Conservation (phyloP, 805 yeast species). For the Candida nitratophila region DNA sequence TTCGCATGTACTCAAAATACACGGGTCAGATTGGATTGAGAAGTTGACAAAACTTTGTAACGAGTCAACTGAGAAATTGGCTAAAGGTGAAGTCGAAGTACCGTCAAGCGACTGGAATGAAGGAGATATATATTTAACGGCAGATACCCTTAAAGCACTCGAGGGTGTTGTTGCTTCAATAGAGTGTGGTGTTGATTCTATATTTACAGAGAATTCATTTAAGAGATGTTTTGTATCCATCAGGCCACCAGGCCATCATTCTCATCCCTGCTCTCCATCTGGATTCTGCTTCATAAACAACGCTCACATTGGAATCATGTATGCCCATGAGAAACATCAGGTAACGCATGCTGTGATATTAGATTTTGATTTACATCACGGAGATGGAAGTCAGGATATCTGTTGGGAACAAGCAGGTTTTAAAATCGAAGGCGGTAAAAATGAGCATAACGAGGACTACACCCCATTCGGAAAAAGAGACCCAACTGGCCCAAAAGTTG, state of each 20-base stretch:
- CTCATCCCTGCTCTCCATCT: slow-evolving; percentile 75
- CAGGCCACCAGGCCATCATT: slow-evolving; percentile 85
- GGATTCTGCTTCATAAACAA: slow-evolving; percentile 81
- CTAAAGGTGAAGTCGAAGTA: slow-evolving; percentile 54
- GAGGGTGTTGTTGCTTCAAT: slow-evolving; percentile 75
- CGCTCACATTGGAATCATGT: slow-evolving; percentile 75
- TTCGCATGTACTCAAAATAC: slow-evolving; percentile 61
- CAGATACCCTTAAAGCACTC: slow-evolving; percentile 59
- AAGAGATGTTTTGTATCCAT: slow-evolving; percentile 58
- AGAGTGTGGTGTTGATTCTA: slow-evolving; percentile 59
- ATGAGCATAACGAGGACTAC: slow-evolving; percentile 22
- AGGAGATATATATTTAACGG: slow-evolving; percentile 72
- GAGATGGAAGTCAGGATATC: slow-evolving; percentile 84
- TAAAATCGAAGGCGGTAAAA: slow-evolving; percentile 39
- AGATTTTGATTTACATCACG: slow-evolving; percentile 83
- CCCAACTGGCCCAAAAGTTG: slow-evolving; percentile 52
- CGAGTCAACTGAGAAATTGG: slow-evolving; percentile 48
- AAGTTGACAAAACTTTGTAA: slow-evolving; percentile 50
- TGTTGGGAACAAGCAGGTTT: slow-evolving; percentile 75
- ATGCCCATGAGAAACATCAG: slow-evolving; percentile 54
- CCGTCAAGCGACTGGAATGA: slow-evolving; percentile 82
- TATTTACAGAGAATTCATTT: slow-evolving; percentile 28
- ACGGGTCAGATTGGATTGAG: slow-evolving; percentile 69
- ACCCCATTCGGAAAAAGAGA: slow-evolving; percentile 43
- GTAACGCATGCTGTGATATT: slow-evolving; percentile 77